These are phyloP conservation scores for Collybia sp. DNA, from an alignment of 768 basidiomycete species.

Conservation along the genomic window DNA sequence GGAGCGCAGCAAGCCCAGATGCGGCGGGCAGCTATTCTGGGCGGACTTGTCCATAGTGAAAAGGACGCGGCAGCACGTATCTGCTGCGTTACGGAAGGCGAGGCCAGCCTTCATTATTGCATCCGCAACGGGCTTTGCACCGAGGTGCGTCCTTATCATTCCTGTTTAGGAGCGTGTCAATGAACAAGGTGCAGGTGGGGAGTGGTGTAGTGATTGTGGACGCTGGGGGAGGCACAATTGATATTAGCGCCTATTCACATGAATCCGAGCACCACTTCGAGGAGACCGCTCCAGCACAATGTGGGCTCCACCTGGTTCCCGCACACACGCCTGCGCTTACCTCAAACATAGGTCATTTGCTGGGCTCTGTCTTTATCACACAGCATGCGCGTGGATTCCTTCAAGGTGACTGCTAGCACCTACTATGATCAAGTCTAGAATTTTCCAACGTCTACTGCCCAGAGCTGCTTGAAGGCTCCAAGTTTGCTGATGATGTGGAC, in stretches of 20 bases:
- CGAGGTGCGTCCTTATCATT: too few species aligned
- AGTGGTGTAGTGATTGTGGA: conserved; percentile 33
- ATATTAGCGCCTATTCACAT: conserved; percentile 30
- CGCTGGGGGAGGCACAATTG: conserved; percentile 38
- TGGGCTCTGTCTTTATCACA: conserved; percentile 38
- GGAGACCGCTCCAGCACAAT: background rate
- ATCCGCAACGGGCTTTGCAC: conserved; percentile 34
- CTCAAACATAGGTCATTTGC: conserved; percentile 25
- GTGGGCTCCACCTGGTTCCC: background rate
- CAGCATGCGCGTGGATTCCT: conserved; percentile 26
- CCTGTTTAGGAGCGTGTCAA: too few species aligned
- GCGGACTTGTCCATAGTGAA: conserved; percentile 34
- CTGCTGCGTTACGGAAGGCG: conserved; percentile 57
- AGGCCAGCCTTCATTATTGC: conserved; percentile 58
- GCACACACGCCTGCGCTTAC: background rate
- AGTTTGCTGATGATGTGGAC: conserved; percentile 28
- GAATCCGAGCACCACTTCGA: background rate
- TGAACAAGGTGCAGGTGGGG: conserved; percentile 16
- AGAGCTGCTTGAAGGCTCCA: conserved; percentile 32
- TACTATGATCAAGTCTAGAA: background rate
- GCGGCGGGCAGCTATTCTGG: conserved; percentile 39
- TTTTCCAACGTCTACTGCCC: background rate
- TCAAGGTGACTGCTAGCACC: conserved; percentile 18
- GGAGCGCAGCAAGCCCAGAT: conserved; percentile 45
- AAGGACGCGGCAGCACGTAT: conserved; percentile 30